Evolutionary conservation across 805 yeast species (phyloP), one percentile per base, ranked within the genome.

Genomic region (Saturnispora halmiae): DNA sequence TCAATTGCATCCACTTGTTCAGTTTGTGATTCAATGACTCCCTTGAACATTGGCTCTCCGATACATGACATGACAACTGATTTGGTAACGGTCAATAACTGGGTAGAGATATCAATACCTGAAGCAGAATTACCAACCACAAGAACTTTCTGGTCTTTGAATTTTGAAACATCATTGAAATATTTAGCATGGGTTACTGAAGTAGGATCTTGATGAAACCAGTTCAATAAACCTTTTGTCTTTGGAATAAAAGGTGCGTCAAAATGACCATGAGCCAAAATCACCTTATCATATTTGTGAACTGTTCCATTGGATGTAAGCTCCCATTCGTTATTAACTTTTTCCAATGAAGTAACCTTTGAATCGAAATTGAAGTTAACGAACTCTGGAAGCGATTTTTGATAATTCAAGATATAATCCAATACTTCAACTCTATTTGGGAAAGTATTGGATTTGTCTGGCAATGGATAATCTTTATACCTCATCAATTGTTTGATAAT

Each of bases 351-450:
- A 1, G 61, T 58, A 2, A 81, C 82, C 46, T 64, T 68, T 9
- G 75, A 63, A 47, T 69, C 61, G 40, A 38, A 57, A 6, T 48
- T 48, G 37, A 58, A 54, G 5, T 52, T 53, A 19, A 75, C 74
- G 31, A 53, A 47, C 3, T 50, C 51, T 22, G 61, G 62, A 36
- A 76, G 59, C 1, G 68, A 65, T 20, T 63, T 55, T 26, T 75
- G 62, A 52, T 82, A 86, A n/a, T 60, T 48, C 34, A 67, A 61
- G 45, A 87, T 56, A 56, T 87, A 87, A 20, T 68, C 52, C 33
- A 69, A 64, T 6, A 87, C 87, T 37, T 79, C 79, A 1, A 57
- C 44, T 46, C 90, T 70, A 11, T 62, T 59, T 1, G 88, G 83
- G 51, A 77, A 87, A 11, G 62, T 54, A 9, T 74, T 75, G 7